Base-by-base conservation (phyloP, 108 stramenopile species). In the Cyclotella cryptica region DNA sequence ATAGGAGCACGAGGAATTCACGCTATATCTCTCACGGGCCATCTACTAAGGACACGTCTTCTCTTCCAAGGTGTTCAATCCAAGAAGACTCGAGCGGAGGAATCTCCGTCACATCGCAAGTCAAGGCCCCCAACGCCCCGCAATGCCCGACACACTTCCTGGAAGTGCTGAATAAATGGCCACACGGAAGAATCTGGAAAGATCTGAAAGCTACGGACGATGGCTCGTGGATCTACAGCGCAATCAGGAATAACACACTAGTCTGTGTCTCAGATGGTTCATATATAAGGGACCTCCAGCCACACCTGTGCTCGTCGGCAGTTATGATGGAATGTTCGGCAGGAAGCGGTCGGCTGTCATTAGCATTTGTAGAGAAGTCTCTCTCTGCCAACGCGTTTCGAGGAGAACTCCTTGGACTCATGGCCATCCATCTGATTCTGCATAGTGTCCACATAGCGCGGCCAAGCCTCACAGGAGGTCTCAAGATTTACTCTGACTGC, bases 151-250 rank as follows among this genome's bases (percentile, higher is more conserved):
- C n/a, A n/a, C n/a, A n/a, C n/a, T 45, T 73, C 18, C 18, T 12
- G 10, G 72, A 73, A 30, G 60, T 73, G 5, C 27, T 73, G 41
- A 29, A 57, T n/a, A 15, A 71, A 22, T 71, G 70, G 70, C 54
- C 35, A 15, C 5, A 54, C 15, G 53, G 24, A 24, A 57, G 70
- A 54, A 41, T 71, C 54, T 71, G 70, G 70, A 27, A 55, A 2
- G 18, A 55, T 9, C 3, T 58, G 29, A 11, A 41, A 7, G 3
- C 57, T 43, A 21, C 5, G 54, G 57, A 54, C 9, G 17, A 10
- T 8, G 3, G 4, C 3, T 22, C 29, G 4, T 71, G 52, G 35
- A n/a, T 71, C 8, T 1, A 5, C 6, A 18, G 3, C 3, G 3
- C 70, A 17, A 58, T 71, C 8, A 19, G 21, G 17, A 39, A 15